These are phyloP conservation scores for Avena sativa DNA, from an alignment of 176 grass and related monocot species.

Conservation along the genomic window DNA sequence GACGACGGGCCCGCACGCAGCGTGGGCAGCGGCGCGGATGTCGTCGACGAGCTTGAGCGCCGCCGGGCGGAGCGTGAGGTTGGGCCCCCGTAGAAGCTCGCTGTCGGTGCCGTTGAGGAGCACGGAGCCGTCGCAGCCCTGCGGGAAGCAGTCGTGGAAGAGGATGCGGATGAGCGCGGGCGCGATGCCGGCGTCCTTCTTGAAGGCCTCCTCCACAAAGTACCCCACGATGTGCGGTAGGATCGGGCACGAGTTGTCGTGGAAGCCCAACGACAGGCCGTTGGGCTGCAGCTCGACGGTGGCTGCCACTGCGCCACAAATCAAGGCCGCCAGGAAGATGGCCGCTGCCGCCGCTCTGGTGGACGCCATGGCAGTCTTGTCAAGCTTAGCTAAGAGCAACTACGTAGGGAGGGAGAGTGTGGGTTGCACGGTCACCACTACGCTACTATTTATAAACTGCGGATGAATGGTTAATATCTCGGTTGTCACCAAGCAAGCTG, in stretches of 20 bases:
- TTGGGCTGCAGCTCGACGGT: background rate
- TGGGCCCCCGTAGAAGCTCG: conserved; percentile 31
- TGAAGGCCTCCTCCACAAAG: conserved; percentile 28
- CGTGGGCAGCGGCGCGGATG: conserved; percentile 41
- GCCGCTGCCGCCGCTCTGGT: background rate
- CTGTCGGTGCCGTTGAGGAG: conserved; percentile 26
- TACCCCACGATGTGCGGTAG: conserved; percentile 42
- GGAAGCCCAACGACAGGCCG: conserved; percentile 44
- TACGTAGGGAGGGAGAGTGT: background rate
- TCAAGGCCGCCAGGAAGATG: background rate
- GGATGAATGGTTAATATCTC: background rate
- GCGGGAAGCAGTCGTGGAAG: conserved; percentile 73
- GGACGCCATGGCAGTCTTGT: background rate
- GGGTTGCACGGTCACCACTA: background rate
- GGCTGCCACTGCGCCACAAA: background rate
- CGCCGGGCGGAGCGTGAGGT: conserved; percentile 45
- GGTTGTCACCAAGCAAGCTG: background rate
- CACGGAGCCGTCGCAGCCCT: conserved; percentile 65
- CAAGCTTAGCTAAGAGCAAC: background rate
- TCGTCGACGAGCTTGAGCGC: conserved; percentile 48
- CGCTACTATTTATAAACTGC: background rate
- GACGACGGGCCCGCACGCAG: conserved; percentile 41
- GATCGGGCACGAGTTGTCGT: conserved; percentile 44
- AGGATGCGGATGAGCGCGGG: conserved; percentile 57
- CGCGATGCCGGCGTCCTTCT: conserved; percentile 47